Percentiles rank a stretch among this genome's conserved stretches.
phyloP scores from a whole-genome alignment of 2,329 filamentous ascomycete species.

The Stenocarpella maydis region DNA sequence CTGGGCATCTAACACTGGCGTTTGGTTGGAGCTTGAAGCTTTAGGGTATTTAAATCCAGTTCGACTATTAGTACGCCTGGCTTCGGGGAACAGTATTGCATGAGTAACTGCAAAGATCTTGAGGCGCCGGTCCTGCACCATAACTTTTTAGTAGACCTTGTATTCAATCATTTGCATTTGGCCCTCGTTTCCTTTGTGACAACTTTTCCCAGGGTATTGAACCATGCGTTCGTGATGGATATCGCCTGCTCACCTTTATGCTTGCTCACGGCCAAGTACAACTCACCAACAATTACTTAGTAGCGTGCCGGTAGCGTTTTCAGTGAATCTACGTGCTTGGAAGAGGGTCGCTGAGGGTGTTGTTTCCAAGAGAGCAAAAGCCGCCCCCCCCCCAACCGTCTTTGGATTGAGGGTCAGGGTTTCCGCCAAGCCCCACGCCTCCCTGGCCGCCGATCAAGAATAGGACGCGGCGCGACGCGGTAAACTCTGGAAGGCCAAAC shows the following conservation, averaged over 20 bases:
- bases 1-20: slow-evolving; percentile 13
- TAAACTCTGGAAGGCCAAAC: slow-evolving; percentile 7
- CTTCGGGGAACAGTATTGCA: background rate
- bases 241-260: background rate
- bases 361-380: no score
- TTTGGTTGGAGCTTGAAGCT: slow-evolving; percentile 23
- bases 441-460: background rate
- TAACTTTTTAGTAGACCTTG: slow-evolving; percentile 17
- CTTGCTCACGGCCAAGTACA: background rate
- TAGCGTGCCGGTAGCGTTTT: no score
- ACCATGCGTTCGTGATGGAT: no score
- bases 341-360: no score
- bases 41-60: background rate
- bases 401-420: slow-evolving; percentile 1
- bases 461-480: slow-evolving; percentile 17
- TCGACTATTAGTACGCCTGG: background rate
- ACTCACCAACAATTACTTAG: no score
- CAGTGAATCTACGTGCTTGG: no score
- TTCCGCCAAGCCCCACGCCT: background rate
- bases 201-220: background rate
- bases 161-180: slow-evolving; percentile 18
- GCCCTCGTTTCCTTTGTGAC: slow-evolving; percentile 5
- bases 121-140: background rate
- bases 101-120: slow-evolving; percentile 10
- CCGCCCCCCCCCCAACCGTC: no score